These are phyloP conservation scores for Blastobotrys persicus DNA, from an alignment of 1,139 yeast genomes.

Conservation along the genomic window DNA sequence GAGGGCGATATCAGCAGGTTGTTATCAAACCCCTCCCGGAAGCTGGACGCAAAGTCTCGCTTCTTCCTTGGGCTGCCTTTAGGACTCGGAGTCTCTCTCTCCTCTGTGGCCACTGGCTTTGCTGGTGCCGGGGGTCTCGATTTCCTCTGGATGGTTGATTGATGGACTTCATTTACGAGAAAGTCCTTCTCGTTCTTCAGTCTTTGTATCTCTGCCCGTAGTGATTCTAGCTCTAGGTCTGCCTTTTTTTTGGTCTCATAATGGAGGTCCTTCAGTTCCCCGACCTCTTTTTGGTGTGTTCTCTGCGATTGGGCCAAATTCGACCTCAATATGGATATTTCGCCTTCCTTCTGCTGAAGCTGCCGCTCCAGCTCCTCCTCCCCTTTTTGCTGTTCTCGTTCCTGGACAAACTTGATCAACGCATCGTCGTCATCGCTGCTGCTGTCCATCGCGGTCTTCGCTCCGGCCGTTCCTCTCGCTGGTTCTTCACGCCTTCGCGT, in stretches of 20 bases:
- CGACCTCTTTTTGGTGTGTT: conserved; percentile 46
- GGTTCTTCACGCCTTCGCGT: no score
- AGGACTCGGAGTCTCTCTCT: conserved; percentile 9
- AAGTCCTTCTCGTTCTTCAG: conserved; percentile 73
- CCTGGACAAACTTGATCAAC: conserved; percentile 7
- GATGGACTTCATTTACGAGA: conserved; percentile 44
- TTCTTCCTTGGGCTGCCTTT: conserved; percentile 19
- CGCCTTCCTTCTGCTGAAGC: conserved; percentile 46
- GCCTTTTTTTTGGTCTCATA: conserved; percentile 37
- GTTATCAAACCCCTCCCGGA: conserved; percentile 29
- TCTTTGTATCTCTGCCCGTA: conserved; percentile 49
- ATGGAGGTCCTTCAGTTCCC: conserved; percentile 42
- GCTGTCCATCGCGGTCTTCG: neutral
- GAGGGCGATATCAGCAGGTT: conserved; percentile 16
- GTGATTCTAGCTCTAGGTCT: conserved; percentile 44
- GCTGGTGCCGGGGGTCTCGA: neutral
- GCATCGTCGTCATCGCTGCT: conserved; percentile 9
- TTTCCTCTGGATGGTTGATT: conserved; percentile 13
- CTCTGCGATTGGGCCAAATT: conserved; percentile 53
- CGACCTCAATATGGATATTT: conserved; percentile 68
- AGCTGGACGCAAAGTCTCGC: conserved; percentile 27
- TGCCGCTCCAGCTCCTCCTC: conserved; percentile 11
- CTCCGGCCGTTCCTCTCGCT: no score
- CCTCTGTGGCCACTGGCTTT: neutral
- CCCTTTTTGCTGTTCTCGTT: neutral